phyloP scores from a whole-genome alignment of 352 stramenopile genomes.

The Stephanocyclus meneghinianus region DNA sequence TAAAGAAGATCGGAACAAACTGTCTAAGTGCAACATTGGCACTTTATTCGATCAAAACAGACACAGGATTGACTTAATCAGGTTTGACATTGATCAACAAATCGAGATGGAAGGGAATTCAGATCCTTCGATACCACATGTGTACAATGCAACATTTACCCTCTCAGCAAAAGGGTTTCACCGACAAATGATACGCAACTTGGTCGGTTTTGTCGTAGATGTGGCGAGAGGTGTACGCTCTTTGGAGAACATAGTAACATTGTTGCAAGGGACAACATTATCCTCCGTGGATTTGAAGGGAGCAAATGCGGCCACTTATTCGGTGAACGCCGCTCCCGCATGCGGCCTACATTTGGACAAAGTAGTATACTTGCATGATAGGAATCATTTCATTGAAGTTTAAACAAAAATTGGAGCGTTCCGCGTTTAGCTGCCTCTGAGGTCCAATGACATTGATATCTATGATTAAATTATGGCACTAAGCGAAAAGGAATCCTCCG shows the following conservation, averaged over 20 bases:
- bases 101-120: background rate
- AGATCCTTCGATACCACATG: slow-evolving; percentile 23
- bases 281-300: background rate
- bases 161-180: slow-evolving; percentile 71
- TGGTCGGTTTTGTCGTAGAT: slow-evolving; percentile 75
- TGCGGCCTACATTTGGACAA: slow-evolving; percentile 62
- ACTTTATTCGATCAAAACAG: background rate
- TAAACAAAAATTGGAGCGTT: background rate
- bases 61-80: slow-evolving; percentile 43
- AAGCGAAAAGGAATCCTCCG: slow-evolving; percentile 97
- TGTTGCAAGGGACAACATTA: slow-evolving; percentile 30
- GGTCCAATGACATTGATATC: background rate
- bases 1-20: slow-evolving; percentile 53
- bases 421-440: background rate
- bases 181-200: slow-evolving; percentile 70
- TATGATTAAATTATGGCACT: slow-evolving; percentile 42
- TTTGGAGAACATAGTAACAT: slow-evolving; percentile 26
- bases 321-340: slow-evolving; percentile 63
- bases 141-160: slow-evolving; percentile 60
- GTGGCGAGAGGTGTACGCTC: slow-evolving; percentile 40
- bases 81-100: slow-evolving; percentile 43
- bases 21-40: background rate
- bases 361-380: slow-evolving; percentile 52
- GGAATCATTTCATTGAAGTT: background rate
- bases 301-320: slow-evolving; percentile 26